Conservation (phyloP, 768 basidiomycete genomes). For the Scleroderma citrinum region DNA sequence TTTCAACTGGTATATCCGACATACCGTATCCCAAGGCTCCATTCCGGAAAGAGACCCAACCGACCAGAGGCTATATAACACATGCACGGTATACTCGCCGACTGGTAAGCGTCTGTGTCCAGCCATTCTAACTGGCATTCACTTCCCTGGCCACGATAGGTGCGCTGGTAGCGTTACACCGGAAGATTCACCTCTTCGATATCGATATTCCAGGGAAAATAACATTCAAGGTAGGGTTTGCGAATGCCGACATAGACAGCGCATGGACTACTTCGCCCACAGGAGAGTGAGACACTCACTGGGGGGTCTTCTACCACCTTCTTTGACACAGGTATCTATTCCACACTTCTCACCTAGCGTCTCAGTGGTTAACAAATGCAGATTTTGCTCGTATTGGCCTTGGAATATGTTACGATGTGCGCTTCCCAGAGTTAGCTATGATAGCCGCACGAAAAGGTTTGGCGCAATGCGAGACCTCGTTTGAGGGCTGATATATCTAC, state of each 20-base stretch:
- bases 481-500: constrained; percentile 2
- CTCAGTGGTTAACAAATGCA: constrained; percentile 21
- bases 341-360: neutral
- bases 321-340: constrained; percentile 74
- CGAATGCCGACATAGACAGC: neutral
- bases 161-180: constrained; percentile 78
- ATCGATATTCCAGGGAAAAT: constrained; percentile 95
- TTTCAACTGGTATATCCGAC: neutral
- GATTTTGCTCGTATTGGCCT: constrained; percentile 97
- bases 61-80: constrained; percentile 80
- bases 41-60: constrained; percentile 77
- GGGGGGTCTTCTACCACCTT: constrained; percentile 68
- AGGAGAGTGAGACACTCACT: constrained; percentile 87
- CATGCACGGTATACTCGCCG: constrained; percentile 86
- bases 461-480: constrained; percentile 6
- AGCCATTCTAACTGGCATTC: neutral
- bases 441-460: constrained; percentile 80
- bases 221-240: constrained; percentile 65
- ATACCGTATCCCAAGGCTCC: constrained; percentile 52
- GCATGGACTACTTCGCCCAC: constrained; percentile 7
- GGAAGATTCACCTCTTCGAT: constrained; percentile 96
- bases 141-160: constrained; percentile 39
- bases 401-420: constrained; percentile 94
- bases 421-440: constrained; percentile 92
- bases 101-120: constrained; percentile 39